Evolutionary conservation across 805 yeast genomes (phyloP), one percentile per base, ranked within the genome.

Genomic region (Metschnikowia anglica): DNA sequence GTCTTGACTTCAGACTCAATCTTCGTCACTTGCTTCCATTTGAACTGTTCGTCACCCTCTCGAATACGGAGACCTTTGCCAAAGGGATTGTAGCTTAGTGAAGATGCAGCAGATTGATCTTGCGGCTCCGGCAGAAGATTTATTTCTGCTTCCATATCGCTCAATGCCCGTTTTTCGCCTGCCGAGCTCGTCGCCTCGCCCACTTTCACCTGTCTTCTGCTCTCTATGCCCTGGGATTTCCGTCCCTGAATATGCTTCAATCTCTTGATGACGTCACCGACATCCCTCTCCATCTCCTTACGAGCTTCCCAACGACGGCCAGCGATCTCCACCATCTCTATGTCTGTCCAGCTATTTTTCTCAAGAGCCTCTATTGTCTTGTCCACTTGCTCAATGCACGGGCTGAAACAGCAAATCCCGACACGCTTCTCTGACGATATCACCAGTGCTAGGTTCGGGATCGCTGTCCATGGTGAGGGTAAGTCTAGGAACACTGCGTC

Each of bases 381-480:
- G 44, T 84, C 84, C 3, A 93, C 99, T 67, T 93, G 99, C 65
- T 93, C 99, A 36, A 93, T 86, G 64, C 99, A 93, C 8, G 99
- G 99, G 29, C 96, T 87, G 60, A 93, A 93, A 64, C 99, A 93
- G 65, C 99, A 93, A 41, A 93, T 75, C 2, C 85, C 81, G 17
- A 81, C 86, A 20, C 73, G 70, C 42, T 73, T 69, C 15, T 66
- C 66, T 7, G 67, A 61, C 7, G 85, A 66, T 12, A 86, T 73
- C 1, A 85, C 95, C 24, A 58, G 53, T 10, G 72, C 66, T 34
- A 91, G 65, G 62, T 85, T 83, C 5, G 88, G 88, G 40, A 93
- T 85, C 5, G 99, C 99, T 27, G 80, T 81, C 97, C 98, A 91
- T 7, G 99, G 99, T 4, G 96, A 82, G 3, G 99, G 99, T 36